Conservation (phyloP, 768 basidiomycete genomes). For the Amanita phalloides region DNA sequence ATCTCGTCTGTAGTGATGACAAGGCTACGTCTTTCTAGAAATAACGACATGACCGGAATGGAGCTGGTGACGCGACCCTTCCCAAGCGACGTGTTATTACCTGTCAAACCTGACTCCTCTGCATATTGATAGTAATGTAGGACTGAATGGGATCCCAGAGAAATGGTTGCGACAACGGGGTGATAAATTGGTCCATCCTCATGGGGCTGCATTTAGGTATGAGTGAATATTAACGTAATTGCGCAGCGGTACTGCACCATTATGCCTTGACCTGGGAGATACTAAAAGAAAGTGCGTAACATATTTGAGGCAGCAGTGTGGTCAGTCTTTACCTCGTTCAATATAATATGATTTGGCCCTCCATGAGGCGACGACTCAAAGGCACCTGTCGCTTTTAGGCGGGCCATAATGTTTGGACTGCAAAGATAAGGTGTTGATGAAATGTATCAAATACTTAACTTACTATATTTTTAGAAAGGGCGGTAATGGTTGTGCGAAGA, state of each 20-base stretch:
- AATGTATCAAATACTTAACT: conserved; percentile 13
- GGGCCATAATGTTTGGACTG: conserved; percentile 70
- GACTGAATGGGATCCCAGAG: conserved; percentile 72
- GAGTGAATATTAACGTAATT: neutral
- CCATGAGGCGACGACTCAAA: conserved; percentile 57
- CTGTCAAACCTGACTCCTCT: conserved; percentile 10
- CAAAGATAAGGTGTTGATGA: conserved; percentile 4
- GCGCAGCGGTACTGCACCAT: conserved; percentile 42
- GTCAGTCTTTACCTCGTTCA: conserved; percentile 58
- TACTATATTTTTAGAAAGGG: conserved; percentile 60
- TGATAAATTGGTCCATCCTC: conserved; percentile 87
- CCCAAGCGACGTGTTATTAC: conserved; percentile 12
- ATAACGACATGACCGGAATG: conserved; percentile 54
- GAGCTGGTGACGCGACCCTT: conserved; percentile 49
- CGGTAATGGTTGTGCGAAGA: conserved; percentile 65
- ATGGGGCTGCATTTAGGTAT: conserved; percentile 51
- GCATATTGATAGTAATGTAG: conserved; percentile 76
- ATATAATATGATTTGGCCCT: conserved; percentile 78
- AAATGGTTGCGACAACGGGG: conserved; percentile 86
- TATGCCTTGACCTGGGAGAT: conserved; percentile 86
- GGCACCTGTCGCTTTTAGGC: conserved; percentile 52
- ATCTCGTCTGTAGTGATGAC: conserved; percentile 62
- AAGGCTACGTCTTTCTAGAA: conserved; percentile 81
- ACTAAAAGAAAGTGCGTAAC: conserved; percentile 28
- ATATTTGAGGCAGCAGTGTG: conserved; percentile 1